A percentile compares a stretch with the other conserved stretches of the same genome.
Conservation (phyloP, 805 yeast genomes). For the Ogataea siamensis region DNA sequence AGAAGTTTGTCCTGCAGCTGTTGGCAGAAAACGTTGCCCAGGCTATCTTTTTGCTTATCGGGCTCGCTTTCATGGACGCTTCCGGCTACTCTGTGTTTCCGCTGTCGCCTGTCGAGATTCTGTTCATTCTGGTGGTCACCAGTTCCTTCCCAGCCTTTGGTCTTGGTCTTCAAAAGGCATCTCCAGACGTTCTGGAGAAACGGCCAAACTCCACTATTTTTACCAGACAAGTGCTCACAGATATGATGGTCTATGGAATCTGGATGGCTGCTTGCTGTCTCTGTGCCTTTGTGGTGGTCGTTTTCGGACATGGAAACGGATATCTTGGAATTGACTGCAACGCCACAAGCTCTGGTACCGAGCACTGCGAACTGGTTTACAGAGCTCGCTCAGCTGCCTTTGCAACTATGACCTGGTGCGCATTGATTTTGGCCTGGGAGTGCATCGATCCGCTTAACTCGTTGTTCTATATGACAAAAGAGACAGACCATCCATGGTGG, state of each 20-base stretch:
- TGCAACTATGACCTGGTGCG: conserved; percentile 1
- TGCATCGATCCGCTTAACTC: not conserved
- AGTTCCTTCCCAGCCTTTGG: not conserved
- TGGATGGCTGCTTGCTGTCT: conserved; percentile 1
- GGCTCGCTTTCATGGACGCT: not conserved
- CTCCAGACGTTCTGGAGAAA: conserved; percentile 1
- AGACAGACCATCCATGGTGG: not conserved
- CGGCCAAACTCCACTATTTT: not conserved
- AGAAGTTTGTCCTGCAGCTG: conserved; percentile 1
- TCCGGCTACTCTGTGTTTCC: conserved; percentile 1
- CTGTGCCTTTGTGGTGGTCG: not conserved
- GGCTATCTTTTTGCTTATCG: not conserved
- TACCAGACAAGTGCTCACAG: not conserved
- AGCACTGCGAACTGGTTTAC: not conserved
- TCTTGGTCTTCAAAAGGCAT: not conserved
- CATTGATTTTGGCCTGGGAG: not conserved
- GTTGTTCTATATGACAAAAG: not conserved
- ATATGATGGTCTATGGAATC: conserved; percentile 1
- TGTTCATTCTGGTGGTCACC: not conserved
- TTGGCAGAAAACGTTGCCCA: not conserved
- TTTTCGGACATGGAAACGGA: not conserved
- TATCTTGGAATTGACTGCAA: not conserved
- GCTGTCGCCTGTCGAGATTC: not conserved
- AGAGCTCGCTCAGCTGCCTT: not conserved
- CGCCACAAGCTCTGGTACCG: not conserved